Evolutionary conservation across 306 rosid genomes (phyloP).

Genomic region (Aeschynomene evenia): DNA sequence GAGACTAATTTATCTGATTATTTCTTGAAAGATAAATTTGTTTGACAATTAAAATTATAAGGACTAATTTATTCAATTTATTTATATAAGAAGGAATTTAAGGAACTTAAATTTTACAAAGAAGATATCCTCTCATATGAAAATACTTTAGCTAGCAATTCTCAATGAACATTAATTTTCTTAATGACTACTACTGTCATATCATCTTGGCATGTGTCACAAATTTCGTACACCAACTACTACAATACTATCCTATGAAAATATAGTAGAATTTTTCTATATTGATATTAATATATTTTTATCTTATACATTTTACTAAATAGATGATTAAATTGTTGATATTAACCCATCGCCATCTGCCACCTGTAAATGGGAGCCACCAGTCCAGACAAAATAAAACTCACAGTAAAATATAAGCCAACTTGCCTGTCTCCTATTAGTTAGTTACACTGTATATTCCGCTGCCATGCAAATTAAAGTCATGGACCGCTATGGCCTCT

Average conservation of each 20-base stretch:
- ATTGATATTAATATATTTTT: no score
- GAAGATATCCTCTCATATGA: no score
- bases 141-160: no score
- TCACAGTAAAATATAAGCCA: not conserved
- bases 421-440: not conserved
- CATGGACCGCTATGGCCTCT: not conserved
- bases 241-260: not conserved
- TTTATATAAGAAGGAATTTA: no score
- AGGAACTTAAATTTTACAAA: no score
- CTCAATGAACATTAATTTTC: not conserved
- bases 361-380: constrained; percentile 26
- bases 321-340: not conserved
- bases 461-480: constrained; percentile 22
- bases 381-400: constrained; percentile 5
- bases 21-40: no score
- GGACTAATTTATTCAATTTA: no score
- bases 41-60: no score
- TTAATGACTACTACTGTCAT: not conserved
- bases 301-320: no score
- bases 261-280: no score
- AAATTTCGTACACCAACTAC: not conserved
- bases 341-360: constrained; percentile 24
- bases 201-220: not conserved
- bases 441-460: not conserved
- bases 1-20: no score